Conservation (phyloP, 2,329 filamentous ascomycete species). For the Biscogniauxia marginata region DNA sequence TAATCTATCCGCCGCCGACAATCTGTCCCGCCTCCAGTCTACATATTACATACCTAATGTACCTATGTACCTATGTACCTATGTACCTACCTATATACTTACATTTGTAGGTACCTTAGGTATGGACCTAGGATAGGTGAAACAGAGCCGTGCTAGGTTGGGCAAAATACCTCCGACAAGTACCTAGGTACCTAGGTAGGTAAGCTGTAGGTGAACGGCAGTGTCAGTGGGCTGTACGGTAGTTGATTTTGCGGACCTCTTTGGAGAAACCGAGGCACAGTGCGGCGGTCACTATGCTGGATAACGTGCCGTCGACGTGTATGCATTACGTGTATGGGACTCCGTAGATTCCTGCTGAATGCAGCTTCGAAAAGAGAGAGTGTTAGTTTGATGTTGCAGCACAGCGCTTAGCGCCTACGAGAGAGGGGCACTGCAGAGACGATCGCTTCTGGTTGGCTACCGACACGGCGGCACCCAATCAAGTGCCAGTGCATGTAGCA, state of each 20-base stretch:
- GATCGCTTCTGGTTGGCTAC: neutral
- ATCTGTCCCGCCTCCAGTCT: neutral
- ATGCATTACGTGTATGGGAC: neutral
- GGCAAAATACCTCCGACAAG: neutral
- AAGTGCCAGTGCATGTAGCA: neutral
- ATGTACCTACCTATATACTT: too few species aligned
- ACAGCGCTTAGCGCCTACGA: neutral
- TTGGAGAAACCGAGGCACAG: too few species aligned
- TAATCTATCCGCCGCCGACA: neutral
- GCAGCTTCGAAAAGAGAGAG: too few species aligned
- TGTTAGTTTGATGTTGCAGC: neutral
- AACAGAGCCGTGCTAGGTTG: neutral
- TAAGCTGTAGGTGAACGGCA: too few species aligned
- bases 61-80: too few species aligned
- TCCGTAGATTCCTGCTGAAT: too few species aligned
- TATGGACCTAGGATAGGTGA: neutral
- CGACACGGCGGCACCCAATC: neutral
- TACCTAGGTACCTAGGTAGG: neutral
- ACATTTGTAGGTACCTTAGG: neutral
- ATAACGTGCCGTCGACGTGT: neutral
- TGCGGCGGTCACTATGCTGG: neutral
- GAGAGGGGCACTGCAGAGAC: neutral
- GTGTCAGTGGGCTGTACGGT: too few species aligned
- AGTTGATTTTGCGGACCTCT: too few species aligned
- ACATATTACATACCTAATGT: neutral